phyloP scores from a whole-genome alignment of 1,139 yeast species.

The Saccharomyces uvarum region DNA sequence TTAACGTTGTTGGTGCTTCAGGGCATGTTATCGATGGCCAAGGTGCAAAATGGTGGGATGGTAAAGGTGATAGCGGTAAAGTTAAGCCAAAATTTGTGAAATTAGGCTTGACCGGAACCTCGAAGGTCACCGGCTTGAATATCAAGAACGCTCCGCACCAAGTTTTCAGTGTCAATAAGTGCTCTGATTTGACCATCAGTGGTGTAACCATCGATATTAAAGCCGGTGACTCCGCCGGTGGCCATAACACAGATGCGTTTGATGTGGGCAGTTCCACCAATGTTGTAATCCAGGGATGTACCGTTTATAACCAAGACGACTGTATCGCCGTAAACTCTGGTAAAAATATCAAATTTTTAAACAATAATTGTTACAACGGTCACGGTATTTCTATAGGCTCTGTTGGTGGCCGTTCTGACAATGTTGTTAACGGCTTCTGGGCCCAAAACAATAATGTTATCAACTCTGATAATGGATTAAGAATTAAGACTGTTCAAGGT shows the following conservation, averaged over 20 bases:
- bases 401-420: conserved; percentile 12
- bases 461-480: conserved; percentile 13
- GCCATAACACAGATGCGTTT: conserved; percentile 16
- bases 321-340: conserved; percentile 17
- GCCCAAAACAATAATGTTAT: conserved; percentile 8
- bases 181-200: conserved; percentile 6
- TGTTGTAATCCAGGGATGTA: conserved; percentile 9
- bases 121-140: conserved; percentile 9
- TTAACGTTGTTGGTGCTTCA: conserved; percentile 12
- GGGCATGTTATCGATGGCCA: conserved; percentile 14
- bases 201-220: conserved; percentile 10
- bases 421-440: conserved; percentile 10
- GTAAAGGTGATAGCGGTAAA: conserved; percentile 14
- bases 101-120: conserved; percentile 7
- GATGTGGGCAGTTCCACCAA: conserved; percentile 11
- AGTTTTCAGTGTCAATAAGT: conserved; percentile 9
- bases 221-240: conserved; percentile 10
- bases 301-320: conserved; percentile 14
- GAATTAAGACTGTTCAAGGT: conserved; percentile 14
- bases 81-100: conserved; percentile 15
- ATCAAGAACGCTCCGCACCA: conserved; percentile 14
- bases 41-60: conserved; percentile 16
- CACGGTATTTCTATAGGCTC: conserved; percentile 19
- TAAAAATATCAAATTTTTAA: conserved; percentile 9
- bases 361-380: conserved; percentile 14